Evolutionary conservation across 441 rosid species (phyloP), one percentile per base, ranked within the genome.

Genomic region (Gossypium gossypioides): DNA sequence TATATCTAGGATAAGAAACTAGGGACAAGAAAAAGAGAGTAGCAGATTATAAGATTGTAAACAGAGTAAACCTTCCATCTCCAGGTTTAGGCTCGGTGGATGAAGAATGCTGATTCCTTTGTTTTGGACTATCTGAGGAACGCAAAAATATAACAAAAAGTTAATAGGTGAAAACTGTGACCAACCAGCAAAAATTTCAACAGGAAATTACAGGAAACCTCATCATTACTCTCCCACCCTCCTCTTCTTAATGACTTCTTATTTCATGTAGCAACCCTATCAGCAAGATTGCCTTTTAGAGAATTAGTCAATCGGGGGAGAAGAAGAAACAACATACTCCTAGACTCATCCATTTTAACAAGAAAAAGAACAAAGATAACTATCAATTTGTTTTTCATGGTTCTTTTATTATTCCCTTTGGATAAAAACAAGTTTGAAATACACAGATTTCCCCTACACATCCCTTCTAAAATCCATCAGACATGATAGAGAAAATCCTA

Each of bases 11-110:
- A 42, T 12, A 51, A 55, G 57, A 42, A 73, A 54, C 57, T 6
- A 54, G 13, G 15, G 21, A 15, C 18, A 18, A 12, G 55, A 63
- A 32, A 64, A 64, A 50, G 22, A 58, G 22, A 58, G 13, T 42
- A 64, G 64, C 57, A 25, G 44, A 68, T 58, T 16, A 46, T 15
- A 42, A 58, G 42, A 58, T 71, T 13, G 59, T 52, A 27, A 68
- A 72, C 52, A 74, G 58, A 74, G 74, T 74, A 79, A 69, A 90
- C 97, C 96, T 87, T 74, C 81, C 92, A 68, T 86, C 89, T 69
- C 74, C 84, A 72, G 78, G 81, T 16, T 70, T 83, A 50, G 85
- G 71, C 74, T 78, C 84, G 21, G 58, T 56, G 9, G 77, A 51
- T 64, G 71, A 73, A 66, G 86, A 68, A 6, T 58, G 79, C 69